These are phyloP conservation scores for Helianthus tuberosus DNA, from an alignment of 129 eudicot species.

Conservation along the genomic window DNA sequence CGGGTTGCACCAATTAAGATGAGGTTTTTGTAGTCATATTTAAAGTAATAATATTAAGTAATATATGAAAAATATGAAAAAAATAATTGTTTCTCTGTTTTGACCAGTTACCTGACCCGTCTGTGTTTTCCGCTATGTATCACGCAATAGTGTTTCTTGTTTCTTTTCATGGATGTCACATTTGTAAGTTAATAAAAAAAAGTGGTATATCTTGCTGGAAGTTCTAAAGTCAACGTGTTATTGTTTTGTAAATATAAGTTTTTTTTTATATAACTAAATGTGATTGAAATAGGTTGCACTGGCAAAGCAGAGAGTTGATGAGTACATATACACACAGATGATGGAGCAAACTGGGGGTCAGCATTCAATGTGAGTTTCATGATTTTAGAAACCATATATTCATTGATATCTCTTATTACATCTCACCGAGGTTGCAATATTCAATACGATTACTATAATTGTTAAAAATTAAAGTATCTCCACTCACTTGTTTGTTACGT, in stretches of 20 bases:
- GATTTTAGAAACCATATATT: not conserved
- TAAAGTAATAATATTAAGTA: not conserved
- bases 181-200: not conserved
- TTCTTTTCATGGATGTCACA: not conserved
- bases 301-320: constrained; percentile 95
- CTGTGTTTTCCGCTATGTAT: not conserved
- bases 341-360: constrained; percentile 72
- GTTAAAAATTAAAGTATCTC: no score
- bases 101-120: not conserved
- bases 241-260: not conserved
- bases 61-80: not conserved
- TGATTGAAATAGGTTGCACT: constrained; percentile 67
- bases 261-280: not conserved
- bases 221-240: not conserved
- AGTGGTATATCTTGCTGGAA: not conserved
- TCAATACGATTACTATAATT: no score
- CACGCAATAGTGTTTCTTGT: not conserved
- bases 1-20: not conserved
- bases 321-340: constrained; percentile 83
- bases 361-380: constrained; percentile 46
- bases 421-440: not conserved
- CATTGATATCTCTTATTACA: not conserved
- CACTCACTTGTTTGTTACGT: no score
- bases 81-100: no score
- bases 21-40: not conserved